Evolutionary conservation across 805 yeast genomes (phyloP).

Genomic region (Grigorovia jiainica): DNA sequence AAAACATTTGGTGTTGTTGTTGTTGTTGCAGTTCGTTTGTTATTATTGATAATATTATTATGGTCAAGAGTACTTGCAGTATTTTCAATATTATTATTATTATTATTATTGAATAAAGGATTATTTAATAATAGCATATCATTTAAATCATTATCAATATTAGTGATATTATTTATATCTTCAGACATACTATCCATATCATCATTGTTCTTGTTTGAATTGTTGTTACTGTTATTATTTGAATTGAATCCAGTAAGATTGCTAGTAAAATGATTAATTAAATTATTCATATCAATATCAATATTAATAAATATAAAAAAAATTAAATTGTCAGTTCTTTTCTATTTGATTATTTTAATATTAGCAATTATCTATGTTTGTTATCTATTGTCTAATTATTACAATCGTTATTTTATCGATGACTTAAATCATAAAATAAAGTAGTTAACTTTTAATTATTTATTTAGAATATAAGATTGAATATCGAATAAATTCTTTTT

Average conservation of each 20-base stretch:
- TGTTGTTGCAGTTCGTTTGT: too few relatives aligned
- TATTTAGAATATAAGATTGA: too few relatives aligned
- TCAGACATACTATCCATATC: background rate
- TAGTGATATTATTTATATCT: background rate
- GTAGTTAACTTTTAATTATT: too few relatives aligned
- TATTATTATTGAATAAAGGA: background rate
- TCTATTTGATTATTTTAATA: too few relatives aligned
- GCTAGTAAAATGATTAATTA: background rate
- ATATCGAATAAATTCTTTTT: too few relatives aligned
- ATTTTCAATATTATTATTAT: background rate
- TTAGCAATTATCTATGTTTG: too few relatives aligned
- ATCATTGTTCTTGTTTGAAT: background rate
- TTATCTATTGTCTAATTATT: too few relatives aligned
- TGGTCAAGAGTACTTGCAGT: too few relatives aligned
- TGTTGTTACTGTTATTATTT: background rate
- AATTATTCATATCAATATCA: background rate
- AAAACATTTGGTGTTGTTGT: background rate
- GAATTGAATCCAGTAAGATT: background rate
- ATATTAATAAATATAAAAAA: too few relatives aligned
- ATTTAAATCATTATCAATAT: background rate
- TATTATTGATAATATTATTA: background rate
- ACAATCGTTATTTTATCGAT: too few relatives aligned
- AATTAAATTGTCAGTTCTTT: too few relatives aligned
- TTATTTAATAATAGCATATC: background rate
- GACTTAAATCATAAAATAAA: too few relatives aligned